A percentile compares a stretch with the other conserved stretches of the same genome.
phyloP scores from a whole-genome alignment of 2,329 filamentous ascomycete species.

The Xylaria arbuscula region DNA sequence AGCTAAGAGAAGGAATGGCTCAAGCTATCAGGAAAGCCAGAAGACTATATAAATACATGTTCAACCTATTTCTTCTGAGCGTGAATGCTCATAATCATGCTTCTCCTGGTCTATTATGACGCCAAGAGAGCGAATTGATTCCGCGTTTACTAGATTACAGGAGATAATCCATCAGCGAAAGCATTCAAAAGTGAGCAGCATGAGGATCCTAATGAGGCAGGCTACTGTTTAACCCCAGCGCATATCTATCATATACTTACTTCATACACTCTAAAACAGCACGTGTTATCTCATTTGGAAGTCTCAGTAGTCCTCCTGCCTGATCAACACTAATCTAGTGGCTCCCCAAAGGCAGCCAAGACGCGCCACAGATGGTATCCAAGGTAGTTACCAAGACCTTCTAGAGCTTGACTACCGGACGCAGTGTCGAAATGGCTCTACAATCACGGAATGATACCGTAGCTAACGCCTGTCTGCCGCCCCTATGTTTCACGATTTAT shows the following conservation, averaged over 20 bases:
- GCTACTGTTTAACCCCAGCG: background rate
- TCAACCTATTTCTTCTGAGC: background rate
- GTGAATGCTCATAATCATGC: no score
- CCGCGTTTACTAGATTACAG: constrained; percentile 6
- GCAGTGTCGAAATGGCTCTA: background rate
- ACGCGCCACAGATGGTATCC: constrained; percentile 9
- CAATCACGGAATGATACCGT: constrained; percentile 22
- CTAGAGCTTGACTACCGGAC: background rate
- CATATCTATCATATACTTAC: background rate
- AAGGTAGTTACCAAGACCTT: background rate
- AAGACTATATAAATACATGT: constrained; percentile 13
- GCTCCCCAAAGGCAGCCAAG: constrained; percentile 13
- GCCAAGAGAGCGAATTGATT: background rate
- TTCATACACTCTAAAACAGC: constrained; percentile 4
- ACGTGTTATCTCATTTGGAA: constrained; percentile 19
- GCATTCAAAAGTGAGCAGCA: constrained; percentile 8
- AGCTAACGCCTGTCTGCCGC: background rate
- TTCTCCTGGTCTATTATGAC: background rate
- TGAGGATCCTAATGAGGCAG: constrained; percentile 30
- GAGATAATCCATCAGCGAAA: constrained; percentile 29
- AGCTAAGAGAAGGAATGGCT: background rate
- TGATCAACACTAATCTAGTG: constrained; percentile 26
- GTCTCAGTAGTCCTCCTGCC: constrained; percentile 23
- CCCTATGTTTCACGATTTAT: background rate
- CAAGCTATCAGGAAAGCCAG: background rate